These are phyloP conservation scores for Suillus discolor DNA, from an alignment of 768 basidiomycete genomes.

Conservation along the genomic window DNA sequence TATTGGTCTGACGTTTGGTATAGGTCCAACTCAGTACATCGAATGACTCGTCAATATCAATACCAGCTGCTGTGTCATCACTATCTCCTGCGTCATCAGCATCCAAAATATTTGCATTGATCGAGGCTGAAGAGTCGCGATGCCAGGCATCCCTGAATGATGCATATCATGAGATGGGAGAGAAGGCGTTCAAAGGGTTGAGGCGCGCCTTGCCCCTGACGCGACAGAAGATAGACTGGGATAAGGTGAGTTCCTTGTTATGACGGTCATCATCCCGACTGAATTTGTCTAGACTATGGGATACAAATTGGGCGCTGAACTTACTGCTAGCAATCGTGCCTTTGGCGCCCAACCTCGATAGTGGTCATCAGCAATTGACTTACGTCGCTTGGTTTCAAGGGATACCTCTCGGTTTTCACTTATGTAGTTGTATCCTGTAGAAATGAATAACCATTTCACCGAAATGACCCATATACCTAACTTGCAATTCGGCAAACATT, in stretches of 20 bases:
- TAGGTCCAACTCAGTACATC: constrained; percentile 90
- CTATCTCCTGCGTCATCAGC: constrained; percentile 54
- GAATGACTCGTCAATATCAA: constrained; percentile 64
- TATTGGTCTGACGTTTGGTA: not conserved
- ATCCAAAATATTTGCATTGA: constrained; percentile 76
- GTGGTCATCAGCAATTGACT: not conserved
- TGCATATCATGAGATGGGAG: constrained; percentile 86
- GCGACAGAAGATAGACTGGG: constrained; percentile 95
- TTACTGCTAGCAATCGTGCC: constrained; percentile 64
- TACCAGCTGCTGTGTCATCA: constrained; percentile 60
- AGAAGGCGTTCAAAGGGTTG: constrained; percentile 91
- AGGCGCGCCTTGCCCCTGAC: constrained; percentile 91
- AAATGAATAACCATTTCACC: not conserved
- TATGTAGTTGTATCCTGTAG: constrained; percentile 1
- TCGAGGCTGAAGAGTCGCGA: constrained; percentile 76
- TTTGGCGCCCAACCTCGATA: constrained; percentile 33
- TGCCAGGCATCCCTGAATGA: constrained; percentile 82
- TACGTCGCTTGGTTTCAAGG: not conserved
- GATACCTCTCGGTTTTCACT: not conserved
- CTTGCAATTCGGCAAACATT: not conserved
- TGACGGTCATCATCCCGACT: not conserved
- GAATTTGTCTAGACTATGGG: constrained; percentile 45
- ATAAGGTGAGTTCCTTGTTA: constrained; percentile 56
- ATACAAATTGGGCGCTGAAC: constrained; percentile 77
- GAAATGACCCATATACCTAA: not conserved